Base-by-base conservation (phyloP, 352 stramenopile species). In the Halophytophthora batemanensis region DNA sequence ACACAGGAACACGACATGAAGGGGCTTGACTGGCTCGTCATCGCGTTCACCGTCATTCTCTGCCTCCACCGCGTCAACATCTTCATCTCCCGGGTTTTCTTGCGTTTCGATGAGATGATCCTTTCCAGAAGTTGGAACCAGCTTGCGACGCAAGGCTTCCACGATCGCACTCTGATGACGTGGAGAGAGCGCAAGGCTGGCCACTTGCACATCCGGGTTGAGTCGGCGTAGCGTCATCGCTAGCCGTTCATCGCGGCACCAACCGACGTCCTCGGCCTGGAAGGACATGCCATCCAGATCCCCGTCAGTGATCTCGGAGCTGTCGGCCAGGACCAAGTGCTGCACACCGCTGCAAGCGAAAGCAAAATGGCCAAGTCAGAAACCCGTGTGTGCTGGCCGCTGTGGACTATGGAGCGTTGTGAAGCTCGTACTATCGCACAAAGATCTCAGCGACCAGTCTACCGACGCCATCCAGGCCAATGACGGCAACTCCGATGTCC, bases 401-500 rank as follows among this genome's bases (percentile, higher is more conserved):
- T 31, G 25, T 8, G 7, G 33, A 13, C 11, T 13, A 3, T 5
- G 33, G 33, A 38, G 33, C 2, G 11, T 38, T 6, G 33, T 14
- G n/a, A 17, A 38, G 33, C 13, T 47, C 66, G 21, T 66, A 81
- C 73, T 71, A 80, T 48, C 70, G 59, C 14, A 59, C 62, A 25
- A 77, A 71, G 6, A 67, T 40, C 43, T 84, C 69, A 5, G 59
- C 59, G 17, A 75, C 61, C 15, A 80, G 47, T 14, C 64, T 50
- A 0, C 73, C 73, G 12, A 81, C 48, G 49, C 73, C 68, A 25
- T 77, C 60, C 23, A 84, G 69, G 1, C 73, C 73, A 10, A 84
- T 38, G 6, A 84, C 62, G 0, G 69, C 53, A 19, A 70, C 62
- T 6, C 67, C 69, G 14, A 73, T 45, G 0, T 53, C 45, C 38